Evolutionary conservation across 176 grass and related monocot species (phyloP).

Genomic region (Oryza punctata): DNA sequence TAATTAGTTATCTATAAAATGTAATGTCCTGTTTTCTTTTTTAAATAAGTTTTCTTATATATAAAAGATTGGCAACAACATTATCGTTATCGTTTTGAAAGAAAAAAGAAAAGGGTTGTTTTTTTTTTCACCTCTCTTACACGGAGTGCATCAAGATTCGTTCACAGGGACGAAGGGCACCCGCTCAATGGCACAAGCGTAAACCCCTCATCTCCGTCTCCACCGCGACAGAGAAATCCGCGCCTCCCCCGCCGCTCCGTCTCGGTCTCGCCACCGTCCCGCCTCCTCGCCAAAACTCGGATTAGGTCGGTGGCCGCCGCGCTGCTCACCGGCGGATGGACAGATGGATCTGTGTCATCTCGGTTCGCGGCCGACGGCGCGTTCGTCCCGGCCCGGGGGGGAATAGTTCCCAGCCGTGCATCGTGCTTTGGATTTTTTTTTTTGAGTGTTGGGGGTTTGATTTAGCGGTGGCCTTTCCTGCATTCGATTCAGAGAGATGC

Average conservation of each 20-base stretch:
- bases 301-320: neutral
- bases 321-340: slow-evolving; percentile 1
- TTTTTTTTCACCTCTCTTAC: too few relatives aligned
- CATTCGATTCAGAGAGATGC: neutral
- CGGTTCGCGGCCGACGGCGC: neutral
- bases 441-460: neutral
- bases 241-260: neutral
- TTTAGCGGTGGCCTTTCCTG: neutral
- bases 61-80: too few relatives aligned
- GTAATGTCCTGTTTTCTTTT: too few relatives aligned
- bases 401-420: neutral
- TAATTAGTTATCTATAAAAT: too few relatives aligned
- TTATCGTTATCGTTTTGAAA: too few relatives aligned
- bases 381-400: neutral
- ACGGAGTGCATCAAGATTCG: too few relatives aligned
- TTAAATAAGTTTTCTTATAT: too few relatives aligned
- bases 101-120: too few relatives aligned
- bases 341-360: slow-evolving; percentile 18
- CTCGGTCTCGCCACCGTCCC: neutral
- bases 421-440: neutral
- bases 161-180: too few relatives aligned
- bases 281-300: neutral
- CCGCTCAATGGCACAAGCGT: too few relatives aligned
- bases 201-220: too few relatives aligned
- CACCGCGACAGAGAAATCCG: neutral